A percentile compares a stretch with the other conserved stretches of the same genome.
phyloP scores from a whole-genome alignment of 257 asterid species.

The Fraxinus pennsylvanica region DNA sequence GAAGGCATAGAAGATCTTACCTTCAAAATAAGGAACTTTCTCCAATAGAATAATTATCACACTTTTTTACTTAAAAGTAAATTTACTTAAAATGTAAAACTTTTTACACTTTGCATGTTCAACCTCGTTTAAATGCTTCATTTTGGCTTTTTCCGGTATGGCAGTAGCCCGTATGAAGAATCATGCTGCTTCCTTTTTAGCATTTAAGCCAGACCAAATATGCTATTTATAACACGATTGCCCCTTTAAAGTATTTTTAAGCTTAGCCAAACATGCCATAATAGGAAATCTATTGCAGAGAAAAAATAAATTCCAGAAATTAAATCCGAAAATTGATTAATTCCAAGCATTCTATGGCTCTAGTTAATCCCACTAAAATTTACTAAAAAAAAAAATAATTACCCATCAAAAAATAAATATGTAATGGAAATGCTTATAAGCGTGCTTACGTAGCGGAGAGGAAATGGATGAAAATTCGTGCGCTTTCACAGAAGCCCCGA shows the following conservation, averaged over 20 bases:
- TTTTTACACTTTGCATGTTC: not conserved
- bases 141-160: not conserved
- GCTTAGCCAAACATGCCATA: not conserved
- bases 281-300: not conserved
- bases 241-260: too few species aligned
- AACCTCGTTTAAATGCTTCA: not conserved
- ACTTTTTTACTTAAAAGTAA: too few species aligned
- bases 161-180: not conserved
- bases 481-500: conserved; percentile 79
- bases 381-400: not conserved
- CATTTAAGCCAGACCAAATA: not conserved
- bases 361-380: not conserved
- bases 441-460: conserved; percentile 73
- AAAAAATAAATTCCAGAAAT: not conserved
- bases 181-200: not conserved
- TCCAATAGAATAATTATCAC: not conserved
- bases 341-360: not conserved
- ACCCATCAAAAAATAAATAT: not conserved
- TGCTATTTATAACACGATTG: not conserved
- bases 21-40: not conserved
- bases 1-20: not conserved
- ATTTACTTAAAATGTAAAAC: not conserved
- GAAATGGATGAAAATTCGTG: conserved; percentile 83
- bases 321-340: not conserved
- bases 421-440: not conserved